Conservation (phyloP, 1,284 basidiomycete species). For the Agroathelia rolfsii region DNA sequence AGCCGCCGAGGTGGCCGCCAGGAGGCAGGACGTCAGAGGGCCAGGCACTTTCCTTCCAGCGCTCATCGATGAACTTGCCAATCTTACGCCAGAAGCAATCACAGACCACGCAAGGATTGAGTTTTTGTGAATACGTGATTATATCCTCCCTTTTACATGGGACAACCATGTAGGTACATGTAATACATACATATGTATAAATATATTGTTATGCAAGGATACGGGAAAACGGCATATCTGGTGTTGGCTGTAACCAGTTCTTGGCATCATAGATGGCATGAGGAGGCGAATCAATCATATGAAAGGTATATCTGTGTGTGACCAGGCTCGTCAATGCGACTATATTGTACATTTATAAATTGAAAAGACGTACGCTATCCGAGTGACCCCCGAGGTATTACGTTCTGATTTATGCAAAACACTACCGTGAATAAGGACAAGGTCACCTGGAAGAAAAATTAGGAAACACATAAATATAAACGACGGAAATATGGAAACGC, state of each 20-base stretch:
- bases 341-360: no score
- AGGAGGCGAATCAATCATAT: slow-evolving; percentile 73
- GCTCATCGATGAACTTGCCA: slow-evolving; percentile 75
- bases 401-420: slow-evolving; percentile 84
- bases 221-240: slow-evolving; percentile 69
- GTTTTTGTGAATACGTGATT: no score
- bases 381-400: slow-evolving; percentile 62
- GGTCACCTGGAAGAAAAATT: slow-evolving; percentile 43
- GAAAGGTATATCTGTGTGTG: no score
- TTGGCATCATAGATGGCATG: slow-evolving; percentile 62
- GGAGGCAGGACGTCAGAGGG: slow-evolving; percentile 62
- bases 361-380: slow-evolving; percentile 88
- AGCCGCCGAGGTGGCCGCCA: slow-evolving; percentile 74
- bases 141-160: no score
- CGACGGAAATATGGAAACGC: slow-evolving; percentile 8
- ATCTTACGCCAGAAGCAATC: slow-evolving; percentile 49
- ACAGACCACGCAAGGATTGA: slow-evolving; percentile 39
- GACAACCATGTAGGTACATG: no score
- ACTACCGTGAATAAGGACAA: slow-evolving; percentile 85
- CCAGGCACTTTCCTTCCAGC: slow-evolving; percentile 85
- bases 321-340: no score
- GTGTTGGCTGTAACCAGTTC: slow-evolving; percentile 86
- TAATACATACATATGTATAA: no score
- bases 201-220: no score
- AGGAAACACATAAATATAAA: slow-evolving; percentile 1